Base-by-base conservation (phyloP, 805 yeast species). In the Barnettozyma sp. region DNA sequence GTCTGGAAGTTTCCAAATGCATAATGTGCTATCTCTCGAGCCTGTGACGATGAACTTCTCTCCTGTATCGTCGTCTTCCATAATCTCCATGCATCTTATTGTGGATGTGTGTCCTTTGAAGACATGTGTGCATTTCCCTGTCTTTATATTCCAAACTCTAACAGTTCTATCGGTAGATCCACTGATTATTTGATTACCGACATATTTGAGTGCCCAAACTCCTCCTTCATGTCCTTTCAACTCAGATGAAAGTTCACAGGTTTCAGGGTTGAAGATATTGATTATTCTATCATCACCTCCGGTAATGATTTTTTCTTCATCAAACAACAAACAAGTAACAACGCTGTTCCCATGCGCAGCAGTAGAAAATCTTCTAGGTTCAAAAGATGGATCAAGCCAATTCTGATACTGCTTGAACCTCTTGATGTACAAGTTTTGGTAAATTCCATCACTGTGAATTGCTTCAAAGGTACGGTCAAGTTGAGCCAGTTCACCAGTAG, bases 111-210 rank as follows among this genome's bases (percentile, higher is more conserved):
- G 97, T 0, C 97, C 97, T 38, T 78, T 69, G 55, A 92, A 86
- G 3, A 92, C 75, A 58, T 90, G 96, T 0, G 97, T 85, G 56
- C 97, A 90, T 44, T 71, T 71, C 2, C 90, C 95, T 16, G 82
- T 77, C 38, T 73, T 70, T 42, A 88, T 76, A 54, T 88, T 85
- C 98, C 98, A 92, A 5, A 92, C 77, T 40, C 98, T 71, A 4
- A 92, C 94, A 1, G 95, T 80, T 47, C 96, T 72, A 60, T 92
- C 98, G 0, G 97, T 90, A 2, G 95, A 82, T 0, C 97, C 98
- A 41, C 94, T 82, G 1, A 90, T 95, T 30, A 92, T 66, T 7
- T 87, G 85, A 49, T 79, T 76, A 16, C 84, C 87, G 36, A 73
- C 68, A 54, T 87, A 88, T 59, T 90, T 86, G 55, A 92, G 68